These are phyloP conservation scores for Glaciozyma antarctica DNA, from an alignment of 768 basidiomycete species.

Conservation along the genomic window DNA sequence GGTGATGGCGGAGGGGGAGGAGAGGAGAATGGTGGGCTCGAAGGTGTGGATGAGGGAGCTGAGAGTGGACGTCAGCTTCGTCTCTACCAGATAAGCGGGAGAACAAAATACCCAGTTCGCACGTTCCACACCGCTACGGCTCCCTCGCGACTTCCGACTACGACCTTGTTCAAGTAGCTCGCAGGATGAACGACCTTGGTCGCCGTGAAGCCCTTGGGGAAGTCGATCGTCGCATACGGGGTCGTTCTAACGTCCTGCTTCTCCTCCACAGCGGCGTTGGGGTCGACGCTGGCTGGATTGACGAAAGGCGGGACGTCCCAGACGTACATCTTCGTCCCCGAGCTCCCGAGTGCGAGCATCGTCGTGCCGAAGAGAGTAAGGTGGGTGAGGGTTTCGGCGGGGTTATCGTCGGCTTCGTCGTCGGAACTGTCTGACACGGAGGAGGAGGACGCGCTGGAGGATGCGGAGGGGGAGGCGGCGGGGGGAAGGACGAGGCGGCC, in stretches of 20 bases:
- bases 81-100: neutral
- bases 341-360: slow-evolving; percentile 67
- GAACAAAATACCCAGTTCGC: slow-evolving; percentile 55
- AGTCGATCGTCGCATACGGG: slow-evolving; percentile 59
- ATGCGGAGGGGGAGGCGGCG: slow-evolving; percentile 3
- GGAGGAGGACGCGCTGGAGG: neutral
- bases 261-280: slow-evolving; percentile 46
- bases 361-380: slow-evolving; percentile 73
- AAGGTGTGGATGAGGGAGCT: slow-evolving; percentile 81
- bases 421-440: slow-evolving; percentile 10
- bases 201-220: slow-evolving; percentile 78
- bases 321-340: slow-evolving; percentile 62
- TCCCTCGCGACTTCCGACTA: slow-evolving; percentile 74
- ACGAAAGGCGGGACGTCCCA: slow-evolving; percentile 55
- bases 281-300: slow-evolving; percentile 46
- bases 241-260: slow-evolving; percentile 57
- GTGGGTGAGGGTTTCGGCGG: slow-evolving; percentile 45
- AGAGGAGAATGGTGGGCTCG: slow-evolving; percentile 46
- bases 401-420: slow-evolving; percentile 16
- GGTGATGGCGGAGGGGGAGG: slow-evolving; percentile 53
- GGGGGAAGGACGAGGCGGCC: slow-evolving; percentile 42
- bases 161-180: slow-evolving; percentile 91
- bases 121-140: slow-evolving; percentile 89
- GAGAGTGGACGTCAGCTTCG: slow-evolving; percentile 1
- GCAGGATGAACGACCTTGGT: slow-evolving; percentile 78